phyloP scores from a whole-genome alignment of 441 rosid genomes.

The Caryocar brasiliense region DNA sequence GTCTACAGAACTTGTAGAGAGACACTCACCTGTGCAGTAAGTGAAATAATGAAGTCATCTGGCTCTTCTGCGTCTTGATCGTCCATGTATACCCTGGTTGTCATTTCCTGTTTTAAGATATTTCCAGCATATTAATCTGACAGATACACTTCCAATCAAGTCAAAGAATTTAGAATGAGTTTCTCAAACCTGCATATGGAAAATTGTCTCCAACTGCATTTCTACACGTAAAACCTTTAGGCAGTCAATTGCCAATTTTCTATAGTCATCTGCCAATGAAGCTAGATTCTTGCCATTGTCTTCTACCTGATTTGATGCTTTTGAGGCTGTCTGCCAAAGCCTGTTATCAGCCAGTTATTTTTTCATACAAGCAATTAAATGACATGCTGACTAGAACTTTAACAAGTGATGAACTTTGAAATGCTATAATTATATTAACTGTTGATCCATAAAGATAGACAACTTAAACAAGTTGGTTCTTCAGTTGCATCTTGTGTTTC shows the following conservation, averaged over 20 bases:
- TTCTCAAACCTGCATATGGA: slow-evolving; percentile 79
- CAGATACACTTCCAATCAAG: slow-evolving; percentile 1
- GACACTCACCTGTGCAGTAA: slow-evolving; percentile 69
- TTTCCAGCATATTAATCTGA: slow-evolving; percentile 6
- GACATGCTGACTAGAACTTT: too few species aligned
- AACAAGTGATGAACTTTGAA: too few species aligned
- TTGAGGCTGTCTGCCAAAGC: slow-evolving; percentile 56
- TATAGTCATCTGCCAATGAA: slow-evolving; percentile 78
- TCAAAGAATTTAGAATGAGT: slow-evolving; percentile 4
- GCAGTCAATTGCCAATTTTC: slow-evolving; percentile 93
- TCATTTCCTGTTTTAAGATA: slow-evolving; percentile 67
- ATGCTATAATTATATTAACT: too few species aligned
- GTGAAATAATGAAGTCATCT: slow-evolving; percentile 83
- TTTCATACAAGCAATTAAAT: too few species aligned
- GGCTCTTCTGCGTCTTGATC: slow-evolving; percentile 98
- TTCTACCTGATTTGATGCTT: slow-evolving; percentile 42
- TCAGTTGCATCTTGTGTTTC: too few species aligned
- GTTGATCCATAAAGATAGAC: too few species aligned
- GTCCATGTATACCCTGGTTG: slow-evolving; percentile 75
- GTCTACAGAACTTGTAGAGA: not conserved
- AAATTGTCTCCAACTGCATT: slow-evolving; percentile 93
- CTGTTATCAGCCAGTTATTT: too few species aligned
- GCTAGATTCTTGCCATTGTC: slow-evolving; percentile 51
- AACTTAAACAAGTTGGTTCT: too few species aligned
- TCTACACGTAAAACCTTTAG: slow-evolving; percentile 91